Evolutionary conservation across 1,284 basidiomycete genomes (phyloP).

Genomic region (Trichosporon ovoides): DNA sequence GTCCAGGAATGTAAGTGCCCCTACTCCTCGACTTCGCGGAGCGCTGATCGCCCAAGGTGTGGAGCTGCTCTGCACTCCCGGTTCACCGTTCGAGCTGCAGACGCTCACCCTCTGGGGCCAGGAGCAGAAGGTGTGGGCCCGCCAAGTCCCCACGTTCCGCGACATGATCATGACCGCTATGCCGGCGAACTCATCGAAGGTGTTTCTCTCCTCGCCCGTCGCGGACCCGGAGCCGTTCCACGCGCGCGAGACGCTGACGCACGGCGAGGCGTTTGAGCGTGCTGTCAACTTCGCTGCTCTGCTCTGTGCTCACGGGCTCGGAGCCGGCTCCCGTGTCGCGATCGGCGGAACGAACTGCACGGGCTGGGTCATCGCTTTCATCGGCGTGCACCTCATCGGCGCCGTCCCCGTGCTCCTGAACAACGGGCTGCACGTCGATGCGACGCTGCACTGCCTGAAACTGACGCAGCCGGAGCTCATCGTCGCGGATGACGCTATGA

Average conservation of each 20-base stretch:
- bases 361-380: constrained; percentile 34
- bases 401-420: constrained; percentile 37
- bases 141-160: not conserved
- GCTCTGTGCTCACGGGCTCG: constrained; percentile 29
- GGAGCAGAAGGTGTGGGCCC: constrained; percentile 1
- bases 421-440: constrained; percentile 8
- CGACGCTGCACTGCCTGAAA: constrained; percentile 25
- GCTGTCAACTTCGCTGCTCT: constrained; percentile 28
- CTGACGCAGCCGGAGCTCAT: constrained; percentile 29
- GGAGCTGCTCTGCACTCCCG: constrained; percentile 1
- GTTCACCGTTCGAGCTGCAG: constrained; percentile 1
- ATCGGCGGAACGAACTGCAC: constrained; percentile 38
- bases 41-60: constrained; percentile 7
- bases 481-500: constrained; percentile 32
- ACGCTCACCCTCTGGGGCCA: not conserved
- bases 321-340: constrained; percentile 30
- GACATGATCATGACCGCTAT: not conserved
- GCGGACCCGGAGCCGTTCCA: constrained; percentile 3
- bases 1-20: not conserved
- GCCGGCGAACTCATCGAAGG: not conserved
- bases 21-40: not conserved
- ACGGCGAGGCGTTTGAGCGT: constrained; percentile 25
- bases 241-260: constrained; percentile 25
- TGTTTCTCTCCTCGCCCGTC: constrained; percentile 36
- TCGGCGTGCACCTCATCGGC: constrained; percentile 40